Percentiles rank a stretch among this genome's conserved stretches.
These are phyloP conservation scores for Neoboletus magnificus DNA, from an alignment of 768 basidiomycete species.

Conservation along the genomic window DNA sequence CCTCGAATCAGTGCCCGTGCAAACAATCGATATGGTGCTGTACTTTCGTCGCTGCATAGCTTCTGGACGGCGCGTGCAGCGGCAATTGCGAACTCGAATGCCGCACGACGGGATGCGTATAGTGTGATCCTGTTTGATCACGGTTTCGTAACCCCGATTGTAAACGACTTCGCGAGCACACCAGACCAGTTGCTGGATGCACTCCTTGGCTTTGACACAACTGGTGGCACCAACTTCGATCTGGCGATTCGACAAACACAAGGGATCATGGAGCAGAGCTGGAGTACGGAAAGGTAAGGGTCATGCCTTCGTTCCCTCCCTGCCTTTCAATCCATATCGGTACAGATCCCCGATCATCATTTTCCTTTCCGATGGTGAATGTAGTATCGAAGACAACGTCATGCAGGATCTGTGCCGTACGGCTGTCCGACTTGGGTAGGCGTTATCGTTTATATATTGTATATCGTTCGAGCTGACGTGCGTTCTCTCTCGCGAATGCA, in stretches of 20 bases:
- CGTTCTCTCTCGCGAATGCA: conserved; percentile 13
- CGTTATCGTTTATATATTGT: too few species aligned
- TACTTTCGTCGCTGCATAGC: conserved; percentile 49
- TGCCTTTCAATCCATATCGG: neutral
- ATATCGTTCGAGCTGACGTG: neutral
- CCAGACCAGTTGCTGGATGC: conserved; percentile 42
- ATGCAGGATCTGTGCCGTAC: conserved; percentile 42
- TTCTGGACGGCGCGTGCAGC: conserved; percentile 56
- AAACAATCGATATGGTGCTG: conserved; percentile 56
- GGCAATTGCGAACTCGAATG: conserved; percentile 28
- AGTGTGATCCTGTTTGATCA: conserved; percentile 49
- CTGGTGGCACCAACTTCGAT: conserved; percentile 43
- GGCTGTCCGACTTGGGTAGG: conserved; percentile 45
- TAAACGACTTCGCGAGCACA: conserved; percentile 46
- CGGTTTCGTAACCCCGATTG: conserved; percentile 20
- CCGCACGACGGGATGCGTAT: conserved; percentile 49
- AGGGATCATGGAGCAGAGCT: conserved; percentile 40
- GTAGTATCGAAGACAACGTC: conserved; percentile 33
- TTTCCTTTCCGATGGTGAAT: conserved; percentile 51
- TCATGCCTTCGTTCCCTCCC: neutral
- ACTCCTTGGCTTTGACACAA: conserved; percentile 32
- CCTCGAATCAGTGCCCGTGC: conserved; percentile 34
- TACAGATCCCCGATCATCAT: conserved; percentile 29
- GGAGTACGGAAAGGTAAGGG: conserved; percentile 49
- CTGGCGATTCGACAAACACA: conserved; percentile 38